Conservation (phyloP, 139 green algal genomes). For the Chlamydomonas incerta region DNA sequence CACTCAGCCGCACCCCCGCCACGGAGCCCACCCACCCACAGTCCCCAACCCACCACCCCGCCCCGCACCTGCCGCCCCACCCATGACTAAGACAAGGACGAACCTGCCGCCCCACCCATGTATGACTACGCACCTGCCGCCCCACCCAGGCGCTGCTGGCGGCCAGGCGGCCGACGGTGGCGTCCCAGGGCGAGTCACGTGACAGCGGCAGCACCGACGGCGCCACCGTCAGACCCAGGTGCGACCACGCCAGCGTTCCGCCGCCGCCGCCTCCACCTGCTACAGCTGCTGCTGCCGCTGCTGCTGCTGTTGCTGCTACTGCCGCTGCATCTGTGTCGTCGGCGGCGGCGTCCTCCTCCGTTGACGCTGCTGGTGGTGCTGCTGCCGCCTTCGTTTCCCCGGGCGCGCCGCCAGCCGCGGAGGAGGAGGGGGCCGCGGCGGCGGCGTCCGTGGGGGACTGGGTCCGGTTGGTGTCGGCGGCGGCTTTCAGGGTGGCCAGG, state of each 20-base stretch:
- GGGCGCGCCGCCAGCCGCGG: background rate
- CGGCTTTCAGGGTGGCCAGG: background rate
- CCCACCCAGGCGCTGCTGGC: background rate
- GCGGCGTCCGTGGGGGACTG: background rate
- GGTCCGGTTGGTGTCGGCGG: background rate
- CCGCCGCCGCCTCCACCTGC: background rate
- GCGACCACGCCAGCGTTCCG: constrained; percentile 5
- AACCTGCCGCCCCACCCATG: too few relatives aligned
- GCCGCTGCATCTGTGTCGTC: too few relatives aligned
- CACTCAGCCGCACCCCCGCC: background rate
- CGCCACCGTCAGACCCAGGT: constrained; percentile 8
- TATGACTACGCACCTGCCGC: background rate
- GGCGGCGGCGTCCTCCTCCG: too few relatives aligned
- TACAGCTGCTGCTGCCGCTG: too few relatives aligned
- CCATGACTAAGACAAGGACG: too few relatives aligned
- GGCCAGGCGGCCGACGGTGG: background rate
- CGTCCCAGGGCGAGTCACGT: background rate
- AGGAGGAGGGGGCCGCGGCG: background rate
- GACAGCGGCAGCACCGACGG: constrained; percentile 7
- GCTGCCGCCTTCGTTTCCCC: background rate
- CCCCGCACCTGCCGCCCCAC: constrained; percentile 3
- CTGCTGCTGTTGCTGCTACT: too few relatives aligned
- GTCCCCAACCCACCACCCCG: background rate
- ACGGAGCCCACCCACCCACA: background rate
- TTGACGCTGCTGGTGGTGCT: background rate